A percentile compares a stretch with the other conserved stretches of the same genome.
phyloP scores from a whole-genome alignment of 345 rosid species.

The Citropsis articulata region DNA sequence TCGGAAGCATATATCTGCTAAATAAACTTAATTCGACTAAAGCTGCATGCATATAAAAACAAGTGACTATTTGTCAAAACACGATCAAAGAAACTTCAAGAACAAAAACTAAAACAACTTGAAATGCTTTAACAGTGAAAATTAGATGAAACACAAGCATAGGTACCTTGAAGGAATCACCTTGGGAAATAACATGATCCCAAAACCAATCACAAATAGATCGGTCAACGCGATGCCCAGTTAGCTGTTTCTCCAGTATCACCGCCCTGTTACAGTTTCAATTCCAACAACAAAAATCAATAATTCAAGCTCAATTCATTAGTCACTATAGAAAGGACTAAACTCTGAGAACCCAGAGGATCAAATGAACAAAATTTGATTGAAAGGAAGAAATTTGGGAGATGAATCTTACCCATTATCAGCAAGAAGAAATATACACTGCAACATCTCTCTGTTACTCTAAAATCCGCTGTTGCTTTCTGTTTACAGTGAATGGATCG shows the following conservation, averaged over 20 bases:
- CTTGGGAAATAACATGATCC: slow-evolving; percentile 74
- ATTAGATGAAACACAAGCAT: slow-evolving; percentile 9
- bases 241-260: slow-evolving; percentile 94
- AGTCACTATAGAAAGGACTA: not conserved
- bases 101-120: not conserved
- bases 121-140: slow-evolving; percentile 2
- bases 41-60: not conserved
- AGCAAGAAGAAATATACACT: slow-evolving; percentile 90
- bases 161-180: slow-evolving; percentile 68
- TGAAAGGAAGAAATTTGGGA: not conserved
- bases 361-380: not conserved
- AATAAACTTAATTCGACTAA: not conserved
- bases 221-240: slow-evolving; percentile 91
- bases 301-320: not conserved
- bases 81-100: not conserved
- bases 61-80: not conserved
- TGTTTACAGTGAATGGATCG: not conserved
- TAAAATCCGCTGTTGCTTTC: not conserved
- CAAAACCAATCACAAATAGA: slow-evolving; percentile 95
- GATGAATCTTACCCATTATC: slow-evolving; percentile 68
- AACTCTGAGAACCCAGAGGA: not conserved
- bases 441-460: slow-evolving; percentile 61
- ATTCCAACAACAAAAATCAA: slow-evolving; percentile 2
- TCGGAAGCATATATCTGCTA: not conserved
- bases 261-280: slow-evolving; percentile 60